phyloP scores from a whole-genome alignment of 202 grass and related monocot genomes.

The Panicum hallii region DNA sequence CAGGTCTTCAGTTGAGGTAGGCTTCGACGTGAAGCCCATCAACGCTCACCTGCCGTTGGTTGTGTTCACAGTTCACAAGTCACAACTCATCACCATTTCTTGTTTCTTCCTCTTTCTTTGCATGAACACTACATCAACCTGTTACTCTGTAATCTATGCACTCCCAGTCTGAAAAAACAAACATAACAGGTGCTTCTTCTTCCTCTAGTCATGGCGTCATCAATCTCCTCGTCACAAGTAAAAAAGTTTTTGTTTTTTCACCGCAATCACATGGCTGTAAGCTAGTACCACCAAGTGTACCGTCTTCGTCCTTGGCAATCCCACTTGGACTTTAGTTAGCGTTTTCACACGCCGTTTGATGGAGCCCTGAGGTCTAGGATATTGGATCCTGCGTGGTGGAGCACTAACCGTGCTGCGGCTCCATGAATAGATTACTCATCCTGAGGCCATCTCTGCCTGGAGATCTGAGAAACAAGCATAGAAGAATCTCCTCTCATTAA shows the following conservation, averaged over 20 bases:
- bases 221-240: conserved; percentile 3
- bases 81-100: background rate
- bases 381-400: conserved; percentile 34
- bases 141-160: background rate
- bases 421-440: conserved; percentile 49
- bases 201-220: background rate
- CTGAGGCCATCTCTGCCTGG: conserved; percentile 39
- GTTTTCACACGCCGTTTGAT: conserved; percentile 33
- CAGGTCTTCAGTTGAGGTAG: background rate
- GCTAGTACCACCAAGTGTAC: conserved; percentile 16
- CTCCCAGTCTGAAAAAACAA: conserved; percentile 7
- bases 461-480: conserved; percentile 50
- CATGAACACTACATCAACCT: background rate
- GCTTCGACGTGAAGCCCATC: conserved; percentile 45
- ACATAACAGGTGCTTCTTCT: conserved; percentile 1
- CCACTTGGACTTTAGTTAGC: conserved; percentile 42
- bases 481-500: conserved; percentile 58
- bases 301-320: conserved; percentile 2
- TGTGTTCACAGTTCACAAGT: background rate
- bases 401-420: conserved; percentile 43
- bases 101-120: background rate
- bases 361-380: conserved; percentile 32
- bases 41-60: background rate
- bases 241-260: background rate
- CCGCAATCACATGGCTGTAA: conserved; percentile 19